These are phyloP conservation scores for Trichosporon faecale DNA, from an alignment of 1,284 basidiomycete species.

Conservation along the genomic window DNA sequence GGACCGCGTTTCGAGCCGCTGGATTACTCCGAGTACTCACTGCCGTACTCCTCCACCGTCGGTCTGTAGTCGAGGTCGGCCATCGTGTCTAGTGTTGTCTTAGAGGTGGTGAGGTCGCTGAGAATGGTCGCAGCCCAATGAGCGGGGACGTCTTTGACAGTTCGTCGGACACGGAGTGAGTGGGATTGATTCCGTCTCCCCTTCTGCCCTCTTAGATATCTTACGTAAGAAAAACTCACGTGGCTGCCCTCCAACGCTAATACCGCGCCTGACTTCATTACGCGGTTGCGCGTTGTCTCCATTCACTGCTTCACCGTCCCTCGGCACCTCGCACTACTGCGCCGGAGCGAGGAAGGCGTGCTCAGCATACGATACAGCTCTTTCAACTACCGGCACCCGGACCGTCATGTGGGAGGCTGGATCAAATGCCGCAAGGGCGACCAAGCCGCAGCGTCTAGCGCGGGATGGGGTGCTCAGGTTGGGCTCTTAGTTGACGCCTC, in stretches of 20 bases:
- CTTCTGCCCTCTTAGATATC: background rate
- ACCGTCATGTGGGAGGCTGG: background rate
- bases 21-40: conserved; percentile 31
- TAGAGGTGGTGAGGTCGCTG: conserved; percentile 12
- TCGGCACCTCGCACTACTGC: background rate
- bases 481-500: background rate
- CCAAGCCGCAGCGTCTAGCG: background rate
- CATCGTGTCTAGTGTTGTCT: conserved; percentile 18
- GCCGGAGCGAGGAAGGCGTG: background rate
- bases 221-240: conserved; percentile 9
- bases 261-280: conserved; percentile 7
- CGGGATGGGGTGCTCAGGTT: background rate
- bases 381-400: background rate
- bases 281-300: background rate
- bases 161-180: conserved; percentile 1
- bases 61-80: conserved; percentile 27
- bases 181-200: conserved; percentile 15
- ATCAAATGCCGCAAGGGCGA: background rate
- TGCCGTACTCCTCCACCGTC: conserved; percentile 40
- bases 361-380: background rate
- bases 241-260: background rate
- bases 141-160: conserved; percentile 15
- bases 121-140: conserved; percentile 18
- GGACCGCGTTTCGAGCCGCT: background rate
- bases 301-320: background rate